Conservation (phyloP, 1,284 basidiomycete genomes). For the Prillingera fragicola region DNA sequence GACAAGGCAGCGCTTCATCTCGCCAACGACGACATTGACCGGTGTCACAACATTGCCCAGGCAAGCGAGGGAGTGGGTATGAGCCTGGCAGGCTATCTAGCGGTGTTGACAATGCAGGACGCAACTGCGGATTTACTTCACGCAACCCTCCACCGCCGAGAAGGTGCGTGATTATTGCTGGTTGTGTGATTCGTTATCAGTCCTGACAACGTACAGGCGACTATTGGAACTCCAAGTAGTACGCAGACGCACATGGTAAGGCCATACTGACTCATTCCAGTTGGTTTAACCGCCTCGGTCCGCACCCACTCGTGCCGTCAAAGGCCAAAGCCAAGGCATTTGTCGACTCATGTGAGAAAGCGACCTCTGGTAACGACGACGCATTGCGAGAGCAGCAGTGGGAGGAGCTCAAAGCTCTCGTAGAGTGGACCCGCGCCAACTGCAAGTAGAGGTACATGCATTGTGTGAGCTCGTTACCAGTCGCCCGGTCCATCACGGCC, state of each 20-base stretch:
- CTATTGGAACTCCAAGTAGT: slow-evolving; percentile 49
- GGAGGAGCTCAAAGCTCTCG: slow-evolving; percentile 38
- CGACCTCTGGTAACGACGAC: slow-evolving; percentile 8
- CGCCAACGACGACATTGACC: slow-evolving; percentile 45
- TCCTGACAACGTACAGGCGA: slow-evolving; percentile 26
- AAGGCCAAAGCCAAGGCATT: slow-evolving; percentile 30
- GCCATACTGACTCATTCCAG: slow-evolving; percentile 15
- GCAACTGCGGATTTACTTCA: slow-evolving; percentile 42
- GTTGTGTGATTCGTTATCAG: neutral
- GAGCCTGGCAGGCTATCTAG: neutral
- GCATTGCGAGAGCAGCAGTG: slow-evolving; percentile 34
- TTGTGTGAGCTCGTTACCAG: no score
- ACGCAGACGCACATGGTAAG: slow-evolving; percentile 3
- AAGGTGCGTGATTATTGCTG: slow-evolving; percentile 28
- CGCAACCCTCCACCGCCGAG: slow-evolving; percentile 44
- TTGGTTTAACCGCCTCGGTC: slow-evolving; percentile 35
- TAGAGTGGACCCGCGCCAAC: slow-evolving; percentile 40
- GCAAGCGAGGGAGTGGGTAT: slow-evolving; percentile 35
- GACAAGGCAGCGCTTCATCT: slow-evolving; percentile 38
- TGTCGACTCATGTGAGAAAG: slow-evolving; percentile 39
- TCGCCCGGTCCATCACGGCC: neutral
- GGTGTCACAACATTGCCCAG: slow-evolving; percentile 41
- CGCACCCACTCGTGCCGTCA: slow-evolving; percentile 32
- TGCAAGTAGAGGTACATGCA: neutral
- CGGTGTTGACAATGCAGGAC: slow-evolving; percentile 24